Conservation (phyloP, 352 stramenopile species). For the Thalassiosira ordinaria region DNA sequence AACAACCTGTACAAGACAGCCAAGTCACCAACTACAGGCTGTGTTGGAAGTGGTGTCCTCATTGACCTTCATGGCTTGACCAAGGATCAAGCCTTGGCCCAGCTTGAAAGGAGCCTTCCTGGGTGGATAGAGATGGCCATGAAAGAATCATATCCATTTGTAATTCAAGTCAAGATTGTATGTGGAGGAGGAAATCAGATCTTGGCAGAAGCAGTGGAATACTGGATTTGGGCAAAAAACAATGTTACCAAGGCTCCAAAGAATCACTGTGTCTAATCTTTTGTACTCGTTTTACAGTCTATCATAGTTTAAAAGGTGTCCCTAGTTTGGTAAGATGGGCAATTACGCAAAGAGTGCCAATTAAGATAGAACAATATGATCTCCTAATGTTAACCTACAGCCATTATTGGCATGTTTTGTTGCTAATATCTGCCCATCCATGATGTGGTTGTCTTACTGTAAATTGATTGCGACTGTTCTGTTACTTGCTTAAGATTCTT, state of each 20-base stretch:
- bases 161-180: constrained; percentile 1
- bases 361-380: too few relatives aligned
- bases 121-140: constrained; percentile 5
- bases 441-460: too few relatives aligned
- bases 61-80: constrained; percentile 6
- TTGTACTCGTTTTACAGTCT: neutral
- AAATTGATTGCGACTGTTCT: too few relatives aligned
- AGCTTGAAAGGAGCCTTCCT: neutral
- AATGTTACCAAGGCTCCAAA: constrained; percentile 2
- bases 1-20: constrained; percentile 3
- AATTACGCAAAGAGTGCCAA: neutral
- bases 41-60: neutral
- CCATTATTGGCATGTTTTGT: too few relatives aligned
- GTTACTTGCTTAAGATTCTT: too few relatives aligned
- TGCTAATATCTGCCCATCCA: too few relatives aligned
- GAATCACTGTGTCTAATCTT: neutral
- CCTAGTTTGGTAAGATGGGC: too few relatives aligned
- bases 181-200: constrained; percentile 4
- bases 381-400: too few relatives aligned
- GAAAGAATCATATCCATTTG: constrained; percentile 2
- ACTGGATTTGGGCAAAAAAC: neutral
- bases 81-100: neutral
- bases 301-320: neutral
- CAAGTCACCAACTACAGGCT: neutral
- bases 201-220: neutral